Conservation (phyloP, 2,329 filamentous ascomycete genomes). For the Paecilomyces formosus region DNA sequence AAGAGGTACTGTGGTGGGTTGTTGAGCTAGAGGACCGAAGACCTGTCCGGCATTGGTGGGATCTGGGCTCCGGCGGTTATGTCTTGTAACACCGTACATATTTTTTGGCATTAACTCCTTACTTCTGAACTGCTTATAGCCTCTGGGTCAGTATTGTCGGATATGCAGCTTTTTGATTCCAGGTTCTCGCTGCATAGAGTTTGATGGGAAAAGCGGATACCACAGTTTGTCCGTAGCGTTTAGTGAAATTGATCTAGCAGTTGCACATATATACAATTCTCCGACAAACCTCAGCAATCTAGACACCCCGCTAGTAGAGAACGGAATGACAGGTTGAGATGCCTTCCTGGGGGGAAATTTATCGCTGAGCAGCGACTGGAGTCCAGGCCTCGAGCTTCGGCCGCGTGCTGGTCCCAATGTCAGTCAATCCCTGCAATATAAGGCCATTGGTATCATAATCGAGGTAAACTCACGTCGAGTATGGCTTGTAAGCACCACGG, state of each 20-base stretch:
- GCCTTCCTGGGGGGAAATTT: constrained; percentile 9
- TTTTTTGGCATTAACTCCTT: background rate
- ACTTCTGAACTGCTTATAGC: background rate
- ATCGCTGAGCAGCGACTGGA: constrained; percentile 28
- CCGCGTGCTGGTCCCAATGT: constrained; percentile 15
- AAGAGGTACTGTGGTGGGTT: constrained; percentile 94
- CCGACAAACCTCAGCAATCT: constrained; percentile 3
- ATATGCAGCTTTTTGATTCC: background rate
- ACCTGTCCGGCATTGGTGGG: constrained; percentile 71
- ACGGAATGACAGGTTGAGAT: background rate
- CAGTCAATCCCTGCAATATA: constrained; percentile 1
- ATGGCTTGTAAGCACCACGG: constrained; percentile 80
- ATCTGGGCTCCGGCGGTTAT: constrained; percentile 60
- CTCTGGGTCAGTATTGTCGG: background rate
- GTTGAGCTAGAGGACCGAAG: constrained; percentile 85
- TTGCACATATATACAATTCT: constrained; percentile 29
- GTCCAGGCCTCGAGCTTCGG: constrained; percentile 29
- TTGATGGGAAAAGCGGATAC: background rate
- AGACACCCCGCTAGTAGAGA: background rate
- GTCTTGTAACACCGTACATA: constrained; percentile 36
- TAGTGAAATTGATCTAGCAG: constrained; percentile 12
- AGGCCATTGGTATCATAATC: background rate
- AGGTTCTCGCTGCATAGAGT: background rate
- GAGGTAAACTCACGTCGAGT: constrained; percentile 71
- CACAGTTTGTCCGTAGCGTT: constrained; percentile 5